Percentiles rank a stretch among this genome's conserved stretches.
Evolutionary conservation across 2,329 filamentous ascomycete genomes (phyloP).

Genomic region (Ophiocordyceps camponoti-floridani): DNA sequence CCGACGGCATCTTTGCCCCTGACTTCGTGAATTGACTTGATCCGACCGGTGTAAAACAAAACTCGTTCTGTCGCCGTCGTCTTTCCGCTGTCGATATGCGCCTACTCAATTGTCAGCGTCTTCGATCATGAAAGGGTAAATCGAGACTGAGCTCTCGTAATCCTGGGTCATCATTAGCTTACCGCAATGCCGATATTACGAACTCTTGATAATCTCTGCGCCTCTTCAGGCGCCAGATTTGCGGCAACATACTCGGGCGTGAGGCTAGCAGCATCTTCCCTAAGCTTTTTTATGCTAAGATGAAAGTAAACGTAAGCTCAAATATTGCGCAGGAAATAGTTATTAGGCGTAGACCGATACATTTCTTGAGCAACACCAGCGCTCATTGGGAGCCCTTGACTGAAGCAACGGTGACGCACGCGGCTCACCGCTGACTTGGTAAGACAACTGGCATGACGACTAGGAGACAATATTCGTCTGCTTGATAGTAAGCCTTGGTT

Average conservation of each 20-base stretch:
- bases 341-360: neutral
- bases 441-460: neutral
- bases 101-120: constrained; percentile 26
- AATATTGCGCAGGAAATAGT: neutral
- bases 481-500: neutral
- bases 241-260: constrained; percentile 48
- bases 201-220: constrained; percentile 58
- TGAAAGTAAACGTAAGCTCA: neutral
- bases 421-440: neutral
- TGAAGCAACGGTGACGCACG: neutral
- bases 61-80: constrained; percentile 93
- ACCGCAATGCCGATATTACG: constrained; percentile 97
- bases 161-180: constrained; percentile 10
- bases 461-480: neutral
- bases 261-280: constrained; percentile 31
- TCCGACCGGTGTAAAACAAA: constrained; percentile 93
- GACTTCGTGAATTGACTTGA: constrained; percentile 94
- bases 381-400: neutral
- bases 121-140: neutral
- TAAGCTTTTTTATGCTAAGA: constrained; percentile 31
- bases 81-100: constrained; percentile 97
- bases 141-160: too few species aligned
- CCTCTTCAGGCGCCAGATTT: constrained; percentile 67
- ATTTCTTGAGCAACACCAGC: neutral
- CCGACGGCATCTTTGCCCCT: constrained; percentile 86